Percentiles rank a stretch among this genome's conserved stretches.
Conservation (phyloP, 805 yeast species). For the Brettanomyces custersianus region DNA sequence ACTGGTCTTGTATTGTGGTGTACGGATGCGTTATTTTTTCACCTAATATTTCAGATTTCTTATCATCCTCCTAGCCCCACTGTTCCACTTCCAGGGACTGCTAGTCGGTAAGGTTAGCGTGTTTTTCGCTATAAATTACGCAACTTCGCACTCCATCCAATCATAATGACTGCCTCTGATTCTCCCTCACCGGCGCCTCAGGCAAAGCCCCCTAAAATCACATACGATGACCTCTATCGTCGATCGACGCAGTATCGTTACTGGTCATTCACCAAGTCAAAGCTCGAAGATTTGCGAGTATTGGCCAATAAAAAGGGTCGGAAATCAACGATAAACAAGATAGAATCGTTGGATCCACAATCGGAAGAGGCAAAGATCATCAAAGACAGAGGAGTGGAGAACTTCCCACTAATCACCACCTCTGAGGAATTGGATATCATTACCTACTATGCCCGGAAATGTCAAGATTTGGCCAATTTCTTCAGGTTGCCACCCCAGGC, state of each 20-base stretch:
- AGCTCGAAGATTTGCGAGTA: slow-evolving; percentile 39
- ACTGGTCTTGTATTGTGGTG: too few species aligned
- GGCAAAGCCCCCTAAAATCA: slow-evolving; percentile 26
- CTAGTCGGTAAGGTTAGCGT: too few species aligned
- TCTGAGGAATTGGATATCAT: slow-evolving; percentile 70
- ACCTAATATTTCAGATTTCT: too few species aligned
- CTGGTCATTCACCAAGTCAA: slow-evolving; percentile 74
- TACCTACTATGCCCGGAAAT: slow-evolving; percentile 62
- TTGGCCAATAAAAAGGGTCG: slow-evolving; percentile 50
- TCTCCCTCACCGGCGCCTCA: neutral
- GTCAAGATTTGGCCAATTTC: slow-evolving; percentile 59
- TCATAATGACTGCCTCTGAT: neutral
- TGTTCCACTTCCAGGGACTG: too few species aligned
- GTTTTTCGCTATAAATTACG: too few species aligned
- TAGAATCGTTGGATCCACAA: slow-evolving; percentile 9
- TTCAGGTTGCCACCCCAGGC: slow-evolving; percentile 85
- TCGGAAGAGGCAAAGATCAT: slow-evolving; percentile 13
- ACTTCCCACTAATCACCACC: slow-evolving; percentile 37
- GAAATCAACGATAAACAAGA: slow-evolving; percentile 10
- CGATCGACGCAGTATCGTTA: slow-evolving; percentile 73
- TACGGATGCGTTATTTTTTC: too few species aligned
- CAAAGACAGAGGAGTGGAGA: slow-evolving; percentile 10
- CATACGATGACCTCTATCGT: slow-evolving; percentile 83
- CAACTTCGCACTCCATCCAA: too few species aligned
- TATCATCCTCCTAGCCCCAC: too few species aligned